A percentile compares a stretch with the other conserved stretches of the same genome.
These are phyloP conservation scores for Collybia sordida DNA, from an alignment of 768 basidiomycete genomes.

Conservation along the genomic window DNA sequence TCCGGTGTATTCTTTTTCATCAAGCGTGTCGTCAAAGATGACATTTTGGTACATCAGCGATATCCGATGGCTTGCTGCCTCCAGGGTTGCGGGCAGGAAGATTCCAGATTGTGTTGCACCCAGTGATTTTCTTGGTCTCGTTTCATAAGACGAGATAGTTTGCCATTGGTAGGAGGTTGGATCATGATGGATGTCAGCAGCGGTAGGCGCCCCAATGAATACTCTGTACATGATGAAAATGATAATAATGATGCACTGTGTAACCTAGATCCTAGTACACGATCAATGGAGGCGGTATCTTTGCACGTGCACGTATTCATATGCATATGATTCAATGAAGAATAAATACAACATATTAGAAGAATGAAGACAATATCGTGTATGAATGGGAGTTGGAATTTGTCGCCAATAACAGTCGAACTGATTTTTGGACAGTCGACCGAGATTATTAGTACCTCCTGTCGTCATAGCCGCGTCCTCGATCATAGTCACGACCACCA, in stretches of 20 bases:
- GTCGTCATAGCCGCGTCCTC: constrained; percentile 25
- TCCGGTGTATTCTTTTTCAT: constrained; percentile 28
- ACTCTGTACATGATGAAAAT: constrained; percentile 35
- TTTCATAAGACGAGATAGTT: constrained; percentile 32
- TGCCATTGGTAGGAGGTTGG: constrained; percentile 43
- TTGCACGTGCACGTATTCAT: too few relatives aligned
- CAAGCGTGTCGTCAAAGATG: constrained; percentile 55
- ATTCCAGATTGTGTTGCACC: constrained; percentile 23
- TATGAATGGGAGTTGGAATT: too few relatives aligned
- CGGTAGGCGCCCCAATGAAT: constrained; percentile 52
- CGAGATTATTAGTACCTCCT: constrained; percentile 20
- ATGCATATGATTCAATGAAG: too few relatives aligned
- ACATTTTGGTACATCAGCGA: constrained; percentile 70
- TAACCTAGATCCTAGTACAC: too few relatives aligned
- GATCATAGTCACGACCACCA: constrained; percentile 24
- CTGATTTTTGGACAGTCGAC: too few relatives aligned
- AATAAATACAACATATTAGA: too few relatives aligned
- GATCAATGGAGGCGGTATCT: too few relatives aligned
- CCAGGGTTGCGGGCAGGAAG: constrained; percentile 56
- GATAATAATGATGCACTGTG: too few relatives aligned
- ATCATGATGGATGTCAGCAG: constrained; percentile 33
- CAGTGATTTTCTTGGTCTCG: background rate
- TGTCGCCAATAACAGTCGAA: too few relatives aligned
- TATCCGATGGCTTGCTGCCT: constrained; percentile 67
- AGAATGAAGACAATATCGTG: too few relatives aligned